Evolutionary conservation across 345 rosid species (phyloP).

Genomic region (Aethionema arabicum): DNA sequence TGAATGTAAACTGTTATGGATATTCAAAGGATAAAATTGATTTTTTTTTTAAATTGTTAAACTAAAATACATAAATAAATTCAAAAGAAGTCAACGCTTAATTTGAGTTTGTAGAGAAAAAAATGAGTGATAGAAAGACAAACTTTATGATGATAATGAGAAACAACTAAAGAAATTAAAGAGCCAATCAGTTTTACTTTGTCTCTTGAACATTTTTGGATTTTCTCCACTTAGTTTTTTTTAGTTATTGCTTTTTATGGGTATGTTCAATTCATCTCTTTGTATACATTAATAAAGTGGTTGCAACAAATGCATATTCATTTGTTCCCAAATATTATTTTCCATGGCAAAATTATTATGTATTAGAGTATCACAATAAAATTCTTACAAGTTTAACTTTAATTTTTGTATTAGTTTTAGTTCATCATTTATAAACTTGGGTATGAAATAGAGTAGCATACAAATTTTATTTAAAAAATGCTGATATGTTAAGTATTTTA

Average conservation of each 20-base stretch:
- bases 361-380: not conserved
- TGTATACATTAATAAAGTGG: constrained; percentile 28
- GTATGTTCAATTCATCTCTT: constrained; percentile 35
- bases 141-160: constrained; percentile 24
- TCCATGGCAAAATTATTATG: constrained; percentile 13
- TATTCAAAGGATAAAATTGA: no score
- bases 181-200: constrained; percentile 25
- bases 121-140: constrained; percentile 27
- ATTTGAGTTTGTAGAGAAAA: constrained; percentile 20
- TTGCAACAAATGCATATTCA: constrained; percentile 37
- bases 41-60: not conserved
- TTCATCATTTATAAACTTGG: no score
- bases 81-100: not conserved
- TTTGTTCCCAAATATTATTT: constrained; percentile 30
- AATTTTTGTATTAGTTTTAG: no score
- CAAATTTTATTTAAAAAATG: no score
- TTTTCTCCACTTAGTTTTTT: constrained; percentile 31
- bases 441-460: no score
- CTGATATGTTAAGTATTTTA: no score
- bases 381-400: no score
- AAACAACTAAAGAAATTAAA: constrained; percentile 24
- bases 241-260: constrained; percentile 26
- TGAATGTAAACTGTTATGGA: no score
- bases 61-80: not conserved
- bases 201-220: constrained; percentile 32